phyloP scores from a whole-genome alignment of 768 basidiomycete species.

The Lactifluus volemus region DNA sequence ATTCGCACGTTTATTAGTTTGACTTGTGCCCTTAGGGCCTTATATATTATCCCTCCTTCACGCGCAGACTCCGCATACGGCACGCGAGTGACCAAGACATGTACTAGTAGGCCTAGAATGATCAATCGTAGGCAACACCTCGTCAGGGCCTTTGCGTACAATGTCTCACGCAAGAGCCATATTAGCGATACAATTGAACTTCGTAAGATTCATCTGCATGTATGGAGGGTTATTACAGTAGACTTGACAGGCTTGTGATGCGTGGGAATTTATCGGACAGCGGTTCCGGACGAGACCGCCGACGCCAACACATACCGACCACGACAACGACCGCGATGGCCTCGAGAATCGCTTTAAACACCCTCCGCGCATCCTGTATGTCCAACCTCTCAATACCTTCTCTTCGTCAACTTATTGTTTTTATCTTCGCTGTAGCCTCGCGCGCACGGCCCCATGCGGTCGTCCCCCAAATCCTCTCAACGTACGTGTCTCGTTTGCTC shows the following conservation, averaged over 20 bases:
- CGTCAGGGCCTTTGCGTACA: too few species aligned
- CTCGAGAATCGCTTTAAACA: conserved; percentile 23
- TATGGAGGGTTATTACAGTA: too few species aligned
- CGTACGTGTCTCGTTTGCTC: conserved; percentile 31
- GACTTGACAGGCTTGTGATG: not conserved
- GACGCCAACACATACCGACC: not conserved
- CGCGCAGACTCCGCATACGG: too few species aligned
- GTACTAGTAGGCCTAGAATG: too few species aligned
- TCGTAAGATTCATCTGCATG: too few species aligned
- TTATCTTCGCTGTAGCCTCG: conserved; percentile 13
- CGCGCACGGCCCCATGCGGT: conserved; percentile 31
- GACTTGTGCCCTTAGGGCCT: too few species aligned
- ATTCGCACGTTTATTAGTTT: too few species aligned
- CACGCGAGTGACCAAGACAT: too few species aligned
- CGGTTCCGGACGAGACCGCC: not conserved
- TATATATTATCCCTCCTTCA: too few species aligned
- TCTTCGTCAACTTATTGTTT: not conserved
- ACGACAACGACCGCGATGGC: conserved; percentile 20
- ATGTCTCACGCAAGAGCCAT: too few species aligned
- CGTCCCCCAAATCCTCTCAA: conserved; percentile 37
- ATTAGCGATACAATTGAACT: too few species aligned
- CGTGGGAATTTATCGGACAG: conserved; percentile 1
- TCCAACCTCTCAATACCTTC: not conserved
- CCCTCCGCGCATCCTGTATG: conserved; percentile 22
- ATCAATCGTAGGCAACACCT: too few species aligned